A percentile compares a stretch with the other conserved stretches of the same genome.
phyloP scores from a whole-genome alignment of 768 basidiomycete species.

The Mycena metata region DNA sequence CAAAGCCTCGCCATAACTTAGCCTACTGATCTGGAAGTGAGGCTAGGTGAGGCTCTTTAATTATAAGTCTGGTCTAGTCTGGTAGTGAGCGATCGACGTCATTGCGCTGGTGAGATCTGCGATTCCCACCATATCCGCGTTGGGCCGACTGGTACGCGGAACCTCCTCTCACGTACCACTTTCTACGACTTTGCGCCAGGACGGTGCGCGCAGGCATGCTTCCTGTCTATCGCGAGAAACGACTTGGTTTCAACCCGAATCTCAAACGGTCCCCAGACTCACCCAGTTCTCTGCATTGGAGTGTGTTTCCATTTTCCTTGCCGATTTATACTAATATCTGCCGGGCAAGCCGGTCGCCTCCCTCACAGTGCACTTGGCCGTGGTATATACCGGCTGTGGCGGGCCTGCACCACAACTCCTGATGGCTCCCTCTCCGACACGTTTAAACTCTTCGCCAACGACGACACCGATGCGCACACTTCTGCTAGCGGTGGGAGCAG shows the following conservation, averaged over 20 bases:
- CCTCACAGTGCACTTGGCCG: conserved; percentile 16
- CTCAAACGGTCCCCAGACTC: conserved; percentile 22
- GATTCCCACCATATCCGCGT: no score
- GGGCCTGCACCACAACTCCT: conserved; percentile 36
- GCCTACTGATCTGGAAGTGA: no score
- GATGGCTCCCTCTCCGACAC: conserved; percentile 39
- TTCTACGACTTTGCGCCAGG: no score
- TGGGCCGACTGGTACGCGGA: no score
- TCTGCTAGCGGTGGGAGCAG: conserved; percentile 32
- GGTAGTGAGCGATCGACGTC: no score
- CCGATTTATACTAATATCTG: neutral
- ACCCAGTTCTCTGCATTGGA: conserved; percentile 18
- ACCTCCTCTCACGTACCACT: no score
- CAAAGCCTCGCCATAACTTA: no score
- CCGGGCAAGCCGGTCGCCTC: conserved; percentile 14
- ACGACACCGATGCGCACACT: conserved; percentile 35
- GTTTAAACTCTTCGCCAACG: conserved; percentile 37
- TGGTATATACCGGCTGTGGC: conserved; percentile 21
- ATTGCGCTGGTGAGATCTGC: no score
- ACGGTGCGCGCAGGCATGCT: no score
- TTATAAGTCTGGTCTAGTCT: no score
- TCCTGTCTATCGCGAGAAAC: conserved; percentile 33
- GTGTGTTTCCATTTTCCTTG: neutral
- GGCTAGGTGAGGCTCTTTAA: no score
- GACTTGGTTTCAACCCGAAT: conserved; percentile 35